Evolutionary conservation across 1,284 basidiomycete species (phyloP), one percentile per base, ranked within the genome.

Genomic region (Bjerkandera adusta): DNA sequence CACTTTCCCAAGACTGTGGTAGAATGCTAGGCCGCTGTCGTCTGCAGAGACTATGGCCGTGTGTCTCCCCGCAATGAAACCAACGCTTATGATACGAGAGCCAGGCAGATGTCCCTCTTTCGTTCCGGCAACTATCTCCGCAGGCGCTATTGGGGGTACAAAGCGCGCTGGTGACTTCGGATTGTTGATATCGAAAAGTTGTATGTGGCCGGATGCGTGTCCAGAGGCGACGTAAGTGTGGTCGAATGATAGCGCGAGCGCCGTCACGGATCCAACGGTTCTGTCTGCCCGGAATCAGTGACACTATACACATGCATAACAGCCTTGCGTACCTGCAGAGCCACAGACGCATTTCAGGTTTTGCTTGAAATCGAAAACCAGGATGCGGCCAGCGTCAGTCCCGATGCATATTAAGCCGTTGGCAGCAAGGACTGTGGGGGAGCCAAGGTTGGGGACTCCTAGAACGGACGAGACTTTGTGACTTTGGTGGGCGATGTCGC

Each of bases 1-100:
- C 5, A 99, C 88, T 60, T 92, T 95, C 15, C 97, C 95, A 2
- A 99, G 72, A 44, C 89, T 92, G 66, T 98, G 96, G 65, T 93
- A 98, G 68, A 99, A 99, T 0, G 92, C 89, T 3, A 98, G 75
- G 0, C 97, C 97, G 51, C 81, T 72, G 50, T 95, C 90, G 63
- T 99, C 97, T 1, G 92, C 91, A 8, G 88, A 89, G 29, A 98
- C 83, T 42, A 99, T 81, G 2, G 93, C 94, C 1, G 97, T 99
- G 61, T 97, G 96, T 30, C 96, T 78, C 13, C 85, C 84, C 5
- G 92, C 93, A n/a, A 99, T 82, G 60, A 99, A 99, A 10, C 84
- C 87, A 36, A 99, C 71, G 57, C 80, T 89, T 48, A 90, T 72
- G 40, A 99, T 94, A n/a, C 82, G 77, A 2, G 89, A 88, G n/a